Evolutionary conservation across 2,329 filamentous ascomycete genomes (phyloP).

Genomic region (Ciborinia camelliae): DNA sequence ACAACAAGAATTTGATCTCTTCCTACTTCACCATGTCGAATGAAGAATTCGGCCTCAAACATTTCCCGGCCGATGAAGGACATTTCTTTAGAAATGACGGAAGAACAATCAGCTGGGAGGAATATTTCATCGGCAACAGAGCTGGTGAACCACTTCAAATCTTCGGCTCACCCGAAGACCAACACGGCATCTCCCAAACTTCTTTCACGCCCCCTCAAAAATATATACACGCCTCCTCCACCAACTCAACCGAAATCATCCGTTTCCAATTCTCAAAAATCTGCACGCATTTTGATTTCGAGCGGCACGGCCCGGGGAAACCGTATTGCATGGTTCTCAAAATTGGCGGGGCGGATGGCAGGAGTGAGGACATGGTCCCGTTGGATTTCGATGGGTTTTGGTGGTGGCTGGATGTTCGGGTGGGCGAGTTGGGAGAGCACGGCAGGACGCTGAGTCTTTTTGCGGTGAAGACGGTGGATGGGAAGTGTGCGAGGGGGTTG

Average conservation of each 20-base stretch:
- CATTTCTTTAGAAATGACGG: conserved; percentile 77
- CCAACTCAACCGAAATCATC: conserved; percentile 56
- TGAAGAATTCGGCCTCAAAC: conserved; percentile 74
- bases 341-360: conserved; percentile 63
- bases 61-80: conserved; percentile 68
- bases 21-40: conserved; percentile 60
- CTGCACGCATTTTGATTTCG: conserved; percentile 81
- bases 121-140: conserved; percentile 68
- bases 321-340: conserved; percentile 68
- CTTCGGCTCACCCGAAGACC: conserved; percentile 43
- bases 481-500: conserved; percentile 36
- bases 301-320: conserved; percentile 61
- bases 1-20: conserved; percentile 66
- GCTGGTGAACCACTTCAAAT: conserved; percentile 47
- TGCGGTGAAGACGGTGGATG: conserved; percentile 51
- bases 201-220: conserved; percentile 60
- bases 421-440: conserved; percentile 60
- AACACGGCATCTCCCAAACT: conserved; percentile 51
- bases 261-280: conserved; percentile 77
- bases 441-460: conserved; percentile 66
- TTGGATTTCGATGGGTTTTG: conserved; percentile 75
- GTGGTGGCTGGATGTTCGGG: conserved; percentile 76
- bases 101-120: conserved; percentile 67
- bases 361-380: conserved; percentile 64
- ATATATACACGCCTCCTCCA: conserved; percentile 52